A percentile compares a stretch with the other conserved stretches of the same genome.
Conservation (phyloP, 2,329 filamentous ascomycete genomes). For the Lachnellula arida region DNA sequence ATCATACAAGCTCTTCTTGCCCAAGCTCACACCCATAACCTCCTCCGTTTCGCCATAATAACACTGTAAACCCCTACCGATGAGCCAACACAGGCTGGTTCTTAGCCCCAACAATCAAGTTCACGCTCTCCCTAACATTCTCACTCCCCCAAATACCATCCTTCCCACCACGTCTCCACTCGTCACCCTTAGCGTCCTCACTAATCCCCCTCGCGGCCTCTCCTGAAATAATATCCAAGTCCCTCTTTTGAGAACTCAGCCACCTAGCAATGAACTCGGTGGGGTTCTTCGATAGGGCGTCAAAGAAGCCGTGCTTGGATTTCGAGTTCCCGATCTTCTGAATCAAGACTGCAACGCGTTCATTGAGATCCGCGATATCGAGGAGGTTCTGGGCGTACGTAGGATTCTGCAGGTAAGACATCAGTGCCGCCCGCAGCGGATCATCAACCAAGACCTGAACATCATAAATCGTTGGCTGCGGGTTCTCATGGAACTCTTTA, state of each 20-base stretch:
- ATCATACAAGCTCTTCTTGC: background rate
- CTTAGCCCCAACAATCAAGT: slow-evolving; percentile 43
- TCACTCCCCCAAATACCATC: slow-evolving; percentile 60
- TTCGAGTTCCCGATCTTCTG: slow-evolving; percentile 82
- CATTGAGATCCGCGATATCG: slow-evolving; percentile 72
- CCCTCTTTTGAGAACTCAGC: slow-evolving; percentile 80
- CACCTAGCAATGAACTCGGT: slow-evolving; percentile 80
- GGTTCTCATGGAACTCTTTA: slow-evolving; percentile 69
- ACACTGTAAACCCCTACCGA: background rate
- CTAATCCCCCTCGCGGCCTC: slow-evolving; percentile 48
- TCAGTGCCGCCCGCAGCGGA: slow-evolving; percentile 65
- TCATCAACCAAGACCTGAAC: slow-evolving; percentile 81
- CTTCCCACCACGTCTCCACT: slow-evolving; percentile 62
- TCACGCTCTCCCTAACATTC: slow-evolving; percentile 60
- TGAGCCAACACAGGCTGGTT: background rate
- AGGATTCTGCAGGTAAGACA: slow-evolving; percentile 63
- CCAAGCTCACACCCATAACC: background rate
- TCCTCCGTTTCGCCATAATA: background rate
- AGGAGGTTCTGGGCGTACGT: slow-evolving; percentile 68
- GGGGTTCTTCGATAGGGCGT: slow-evolving; percentile 72
- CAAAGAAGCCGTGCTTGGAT: slow-evolving; percentile 86
- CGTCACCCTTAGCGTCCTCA: slow-evolving; percentile 53
- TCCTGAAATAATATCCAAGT: slow-evolving; percentile 28
- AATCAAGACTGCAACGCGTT: slow-evolving; percentile 76
- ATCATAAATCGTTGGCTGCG: slow-evolving; percentile 82